Evolutionary conservation across 345 rosid genomes (phyloP), one percentile per base, ranked within the genome.

Genomic region (Salix koriyanagi): DNA sequence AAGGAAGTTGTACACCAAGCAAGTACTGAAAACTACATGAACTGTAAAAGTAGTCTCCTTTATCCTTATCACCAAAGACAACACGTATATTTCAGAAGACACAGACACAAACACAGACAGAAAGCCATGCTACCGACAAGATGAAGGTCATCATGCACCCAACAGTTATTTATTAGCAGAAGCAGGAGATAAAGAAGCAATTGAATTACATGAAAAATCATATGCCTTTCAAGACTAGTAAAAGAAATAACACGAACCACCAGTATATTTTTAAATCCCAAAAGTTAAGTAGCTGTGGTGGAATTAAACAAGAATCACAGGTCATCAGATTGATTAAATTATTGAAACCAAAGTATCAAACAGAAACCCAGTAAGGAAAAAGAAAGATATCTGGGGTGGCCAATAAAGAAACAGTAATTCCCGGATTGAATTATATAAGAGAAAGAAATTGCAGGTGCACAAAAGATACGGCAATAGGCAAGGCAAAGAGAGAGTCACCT

Each of bases 401-500:
- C 75, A 72, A 60, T 56, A 21, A 1, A 62, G 21, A 26, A 15
- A 4, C 21, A 42, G 18, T 7, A 41, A 56, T 10, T 36, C 32
- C 8, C 12, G 21, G 37, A 2, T 25, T 1, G 26, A 65, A 65
- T 26, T 62, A 7, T 7, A 15, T 2, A 36, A 41, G 28, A 64
- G 44, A 74, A 21, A 70, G 37, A 56, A 10, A 10, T 56, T 28
- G 34, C 60, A 46, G 39, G 21, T 28, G 7, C 12, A 36, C 44
- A 19, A 0, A 66, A 65, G n/a, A 65, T 26, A 69, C 15, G 56
- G 44, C n/a, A 56, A 21, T 30, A 72, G 36, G 7, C 58, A 52
- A 13, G 8, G 21, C 14, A 12, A 30, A 41, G 61, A 72, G 67
- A 66, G 67, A 39, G 50, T 39, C 28, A 72, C 81, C 81, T 18